phyloP scores from a whole-genome alignment of 805 yeast species.

The Pichia gijzeniarum region DNA sequence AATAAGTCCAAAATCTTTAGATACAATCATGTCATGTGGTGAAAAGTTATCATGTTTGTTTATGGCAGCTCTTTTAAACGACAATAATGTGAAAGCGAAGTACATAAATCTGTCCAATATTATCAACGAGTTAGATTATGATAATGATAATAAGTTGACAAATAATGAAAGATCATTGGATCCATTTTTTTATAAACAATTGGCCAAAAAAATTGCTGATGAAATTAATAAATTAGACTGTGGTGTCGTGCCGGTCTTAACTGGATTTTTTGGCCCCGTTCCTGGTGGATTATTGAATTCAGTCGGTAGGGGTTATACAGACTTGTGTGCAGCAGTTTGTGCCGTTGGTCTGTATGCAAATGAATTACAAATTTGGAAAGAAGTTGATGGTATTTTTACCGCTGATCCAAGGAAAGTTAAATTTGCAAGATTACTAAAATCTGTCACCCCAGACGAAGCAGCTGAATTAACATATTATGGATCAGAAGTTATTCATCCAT shows the following conservation, averaged over 20 bases:
- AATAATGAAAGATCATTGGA: constrained; percentile 38
- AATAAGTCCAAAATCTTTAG: constrained; percentile 80
- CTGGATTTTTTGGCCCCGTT: constrained; percentile 94
- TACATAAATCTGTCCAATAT: constrained; percentile 75
- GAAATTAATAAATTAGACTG: constrained; percentile 36
- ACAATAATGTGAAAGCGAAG: constrained; percentile 68
- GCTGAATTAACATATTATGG: constrained; percentile 98
- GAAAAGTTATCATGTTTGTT: constrained; percentile 88
- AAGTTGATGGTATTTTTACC: constrained; percentile 97
- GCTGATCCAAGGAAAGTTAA: constrained; percentile 97
- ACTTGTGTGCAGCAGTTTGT: constrained; percentile 91
- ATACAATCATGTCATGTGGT: constrained; percentile 86
- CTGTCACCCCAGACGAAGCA: constrained; percentile 98
- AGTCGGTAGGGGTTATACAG: constrained; percentile 97
- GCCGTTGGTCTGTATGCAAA: constrained; percentile 92
- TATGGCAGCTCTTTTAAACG: constrained; percentile 80
- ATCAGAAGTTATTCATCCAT: constrained; percentile 96
- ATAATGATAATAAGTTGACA: constrained; percentile 35
- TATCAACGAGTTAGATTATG: constrained; percentile 29
- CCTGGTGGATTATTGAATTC: constrained; percentile 92
- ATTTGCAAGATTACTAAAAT: constrained; percentile 72
- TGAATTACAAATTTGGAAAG: constrained; percentile 97
- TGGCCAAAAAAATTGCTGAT: constrained; percentile 47
- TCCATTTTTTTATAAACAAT: constrained; percentile 51
- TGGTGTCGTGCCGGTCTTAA: constrained; percentile 73